Conservation (phyloP, 192 early-diverging fungal species). For the Umbelopsis vinacea region DNA sequence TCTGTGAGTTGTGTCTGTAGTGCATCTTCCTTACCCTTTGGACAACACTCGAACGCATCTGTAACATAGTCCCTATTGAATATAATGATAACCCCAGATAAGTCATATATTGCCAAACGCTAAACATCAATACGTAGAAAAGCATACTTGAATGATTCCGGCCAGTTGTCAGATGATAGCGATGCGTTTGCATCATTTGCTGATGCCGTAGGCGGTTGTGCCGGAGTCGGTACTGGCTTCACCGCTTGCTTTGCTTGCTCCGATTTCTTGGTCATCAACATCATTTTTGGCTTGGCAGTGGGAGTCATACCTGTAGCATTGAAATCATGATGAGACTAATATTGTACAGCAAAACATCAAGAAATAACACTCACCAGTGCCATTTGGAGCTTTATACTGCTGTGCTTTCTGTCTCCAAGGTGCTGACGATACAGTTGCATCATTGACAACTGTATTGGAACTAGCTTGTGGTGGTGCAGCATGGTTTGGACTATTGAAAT, state of each 20-base stretch:
- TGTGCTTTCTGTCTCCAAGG: constrained; percentile 2
- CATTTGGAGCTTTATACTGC: not conserved
- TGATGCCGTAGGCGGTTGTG: not conserved
- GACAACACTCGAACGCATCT: constrained; percentile 35
- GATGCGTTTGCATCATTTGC: not conserved
- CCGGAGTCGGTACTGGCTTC: not conserved
- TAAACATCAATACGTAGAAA: not conserved
- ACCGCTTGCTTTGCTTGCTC: not conserved
- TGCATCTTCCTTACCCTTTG: constrained; percentile 40
- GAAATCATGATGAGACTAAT: not conserved
- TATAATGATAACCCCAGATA: not conserved
- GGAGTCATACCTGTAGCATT: not conserved
- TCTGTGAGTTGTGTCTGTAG: constrained; percentile 61
- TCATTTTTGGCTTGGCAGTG: not conserved
- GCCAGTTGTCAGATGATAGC: constrained; percentile 22
- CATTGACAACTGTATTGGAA: not conserved
- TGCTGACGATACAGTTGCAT: not conserved
- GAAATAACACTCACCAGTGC: not conserved
- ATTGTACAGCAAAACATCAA: not conserved
- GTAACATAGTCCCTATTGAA: constrained; percentile 34
- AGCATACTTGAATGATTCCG: constrained; percentile 23
- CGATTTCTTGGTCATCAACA: constrained; percentile 6
- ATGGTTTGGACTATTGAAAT: not conserved
- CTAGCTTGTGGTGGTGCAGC: not conserved
- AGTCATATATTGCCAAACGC: not conserved